phyloP scores from a whole-genome alignment of 116 monocot species.

The Zostera marina region DNA sequence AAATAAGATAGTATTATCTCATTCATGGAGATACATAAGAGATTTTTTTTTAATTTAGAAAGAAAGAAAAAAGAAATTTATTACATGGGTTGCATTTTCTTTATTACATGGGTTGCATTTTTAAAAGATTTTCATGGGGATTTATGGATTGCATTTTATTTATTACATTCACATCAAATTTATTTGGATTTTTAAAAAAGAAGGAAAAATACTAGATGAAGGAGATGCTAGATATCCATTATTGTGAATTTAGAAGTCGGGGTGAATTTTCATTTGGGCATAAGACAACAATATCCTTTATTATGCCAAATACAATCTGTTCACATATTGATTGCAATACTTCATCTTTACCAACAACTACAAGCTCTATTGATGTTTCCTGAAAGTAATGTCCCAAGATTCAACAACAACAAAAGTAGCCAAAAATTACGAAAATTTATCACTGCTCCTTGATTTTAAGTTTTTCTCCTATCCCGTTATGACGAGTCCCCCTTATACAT shows the following conservation, averaged over 20 bases:
- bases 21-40: too few species aligned
- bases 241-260: conserved; percentile 14
- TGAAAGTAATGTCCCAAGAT: conserved; percentile 14
- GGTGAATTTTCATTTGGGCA: conserved; percentile 29
- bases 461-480: not conserved
- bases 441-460: not conserved
- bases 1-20: too few species aligned
- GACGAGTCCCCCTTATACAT: not conserved
- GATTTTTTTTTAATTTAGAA: too few species aligned
- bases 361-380: conserved; percentile 88
- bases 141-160: too few species aligned
- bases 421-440: not conserved
- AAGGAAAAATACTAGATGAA: too few species aligned
- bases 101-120: too few species aligned
- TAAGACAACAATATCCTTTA: conserved; percentile 75
- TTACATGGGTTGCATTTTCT: too few species aligned
- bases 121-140: too few species aligned
- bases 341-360: conserved; percentile 59
- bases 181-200: too few species aligned
- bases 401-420: not conserved
- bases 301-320: conserved; percentile 80
- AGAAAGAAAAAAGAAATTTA: too few species aligned
- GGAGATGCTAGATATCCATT: too few species aligned
- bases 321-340: conserved; percentile 60
- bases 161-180: too few species aligned